Percentiles rank a stretch among this genome's conserved stretches.
Evolutionary conservation across 1,139 yeast species (phyloP).

Genomic region (Yamadazyma sp.): DNA sequence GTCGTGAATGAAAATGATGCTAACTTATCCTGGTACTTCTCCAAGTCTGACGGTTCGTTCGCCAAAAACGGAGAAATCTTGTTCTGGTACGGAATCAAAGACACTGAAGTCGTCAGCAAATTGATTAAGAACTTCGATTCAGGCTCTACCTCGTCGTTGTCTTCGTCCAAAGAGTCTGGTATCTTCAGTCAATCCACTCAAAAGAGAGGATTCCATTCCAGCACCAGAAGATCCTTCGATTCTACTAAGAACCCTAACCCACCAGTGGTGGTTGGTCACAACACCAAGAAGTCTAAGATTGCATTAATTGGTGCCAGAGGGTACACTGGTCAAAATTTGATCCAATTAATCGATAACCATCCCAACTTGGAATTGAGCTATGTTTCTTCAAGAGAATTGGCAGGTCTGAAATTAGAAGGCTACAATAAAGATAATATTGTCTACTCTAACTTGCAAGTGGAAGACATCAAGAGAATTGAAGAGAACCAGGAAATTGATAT

Average conservation of each 20-base stretch:
- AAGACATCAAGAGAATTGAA: conserved; percentile 80
- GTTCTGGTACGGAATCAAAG: conserved; percentile 90
- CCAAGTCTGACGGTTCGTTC: conserved; percentile 91
- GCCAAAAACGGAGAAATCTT: conserved; percentile 84
- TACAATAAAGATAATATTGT: conserved; percentile 77
- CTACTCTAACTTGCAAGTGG: conserved; percentile 83
- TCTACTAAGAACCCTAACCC: conserved; percentile 69
- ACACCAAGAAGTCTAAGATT: conserved; percentile 62
- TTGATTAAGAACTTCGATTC: conserved; percentile 66
- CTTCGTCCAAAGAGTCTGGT: conserved; percentile 43
- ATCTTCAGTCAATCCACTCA: conserved; percentile 39
- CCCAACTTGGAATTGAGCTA: conserved; percentile 85
- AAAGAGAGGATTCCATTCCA: conserved; percentile 40
- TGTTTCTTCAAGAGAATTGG: conserved; percentile 92
- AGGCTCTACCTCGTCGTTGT: conserved; percentile 32
- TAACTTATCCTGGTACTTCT: conserved; percentile 88
- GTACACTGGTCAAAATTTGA: conserved; percentile 91
- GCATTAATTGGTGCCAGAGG: conserved; percentile 99
- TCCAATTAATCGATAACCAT: conserved; percentile 81
- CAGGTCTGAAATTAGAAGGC: conserved; percentile 83
- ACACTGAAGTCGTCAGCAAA: conserved; percentile 56
- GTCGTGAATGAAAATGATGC: conserved; percentile 86
- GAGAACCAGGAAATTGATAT: conserved; percentile 78
- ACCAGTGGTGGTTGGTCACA: conserved; percentile 62
- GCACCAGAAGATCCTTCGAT: conserved; percentile 7